Evolutionary conservation across 1,284 basidiomycete species (phyloP).

Genomic region (Cryptococcus jaspeensis): DNA sequence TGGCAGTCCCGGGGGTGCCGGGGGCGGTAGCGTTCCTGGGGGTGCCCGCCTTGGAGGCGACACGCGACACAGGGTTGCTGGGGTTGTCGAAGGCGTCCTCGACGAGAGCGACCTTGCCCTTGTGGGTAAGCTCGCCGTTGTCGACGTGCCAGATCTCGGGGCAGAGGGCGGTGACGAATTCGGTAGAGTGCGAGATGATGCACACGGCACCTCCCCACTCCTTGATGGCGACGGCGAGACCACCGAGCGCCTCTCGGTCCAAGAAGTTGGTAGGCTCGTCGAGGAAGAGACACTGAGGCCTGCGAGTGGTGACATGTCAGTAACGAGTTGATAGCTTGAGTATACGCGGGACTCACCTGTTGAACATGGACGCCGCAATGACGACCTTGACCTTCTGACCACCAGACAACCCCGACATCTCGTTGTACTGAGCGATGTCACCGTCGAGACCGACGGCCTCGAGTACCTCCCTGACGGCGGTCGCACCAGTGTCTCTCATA

Average conservation of each 20-base stretch:
- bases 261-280: slow-evolving; percentile 98
- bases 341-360: slow-evolving; percentile 56
- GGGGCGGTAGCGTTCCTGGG: slow-evolving; percentile 32
- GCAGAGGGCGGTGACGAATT: slow-evolving; percentile 87
- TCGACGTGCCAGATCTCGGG: slow-evolving; percentile 58
- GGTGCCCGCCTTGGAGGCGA: slow-evolving; percentile 45
- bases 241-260: slow-evolving; percentile 63
- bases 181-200: slow-evolving; percentile 92
- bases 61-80: slow-evolving; percentile 40
- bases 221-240: slow-evolving; percentile 90
- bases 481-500: slow-evolving; percentile 73
- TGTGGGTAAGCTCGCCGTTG: slow-evolving; percentile 67
- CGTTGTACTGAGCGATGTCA: slow-evolving; percentile 95
- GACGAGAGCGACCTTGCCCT: slow-evolving; percentile 80
- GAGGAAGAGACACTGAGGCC: slow-evolving; percentile 54
- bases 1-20: slow-evolving; percentile 50
- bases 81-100: slow-evolving; percentile 67
- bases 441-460: slow-evolving; percentile 96
- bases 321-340: slow-evolving; percentile 1
- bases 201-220: slow-evolving; percentile 96
- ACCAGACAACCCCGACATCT: slow-evolving; percentile 85
- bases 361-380: slow-evolving; percentile 91
- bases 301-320: slow-evolving; percentile 5
- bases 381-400: slow-evolving; percentile 98
- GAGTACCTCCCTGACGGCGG: slow-evolving; percentile 80